Conservation (phyloP, 306 rosid genomes). For the Quillaja saponaria region DNA sequence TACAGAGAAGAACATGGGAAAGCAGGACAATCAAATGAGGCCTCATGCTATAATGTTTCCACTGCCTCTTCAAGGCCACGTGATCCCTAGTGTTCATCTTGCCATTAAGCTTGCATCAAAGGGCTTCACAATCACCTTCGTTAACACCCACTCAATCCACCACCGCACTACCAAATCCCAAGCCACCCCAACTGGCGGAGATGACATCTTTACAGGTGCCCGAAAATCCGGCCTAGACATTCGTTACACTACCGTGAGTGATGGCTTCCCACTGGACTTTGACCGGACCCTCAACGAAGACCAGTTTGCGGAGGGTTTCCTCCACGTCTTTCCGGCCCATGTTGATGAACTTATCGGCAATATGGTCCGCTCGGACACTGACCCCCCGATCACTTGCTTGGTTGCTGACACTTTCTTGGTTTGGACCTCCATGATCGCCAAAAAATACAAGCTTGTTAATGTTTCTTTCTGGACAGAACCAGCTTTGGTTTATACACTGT, state of each 20-base stretch:
- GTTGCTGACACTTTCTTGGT: constrained; percentile 36
- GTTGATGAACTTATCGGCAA: constrained; percentile 34
- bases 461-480: constrained; percentile 50
- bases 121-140: constrained; percentile 24
- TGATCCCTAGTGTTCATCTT: constrained; percentile 4
- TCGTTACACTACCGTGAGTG: constrained; percentile 33
- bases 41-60: constrained; percentile 14
- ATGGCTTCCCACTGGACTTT: constrained; percentile 30
- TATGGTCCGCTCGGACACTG: constrained; percentile 10
- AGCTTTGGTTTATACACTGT: constrained; percentile 20
- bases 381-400: constrained; percentile 35
- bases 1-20: too few species aligned
- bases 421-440: constrained; percentile 25
- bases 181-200: background rate
- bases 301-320: constrained; percentile 4
- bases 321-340: constrained; percentile 32
- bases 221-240: constrained; percentile 32
- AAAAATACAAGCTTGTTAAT: constrained; percentile 30
- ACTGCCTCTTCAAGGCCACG: constrained; percentile 3
- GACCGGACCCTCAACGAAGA: constrained; percentile 26
- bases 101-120: background rate
- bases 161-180: constrained; percentile 13
- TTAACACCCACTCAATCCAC: constrained; percentile 11
- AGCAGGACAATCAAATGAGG: background rate
- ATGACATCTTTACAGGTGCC: constrained; percentile 30